Evolutionary conservation across 495 filamentous ascomycete species (phyloP).

Genomic region (Podospora comata): DNA sequence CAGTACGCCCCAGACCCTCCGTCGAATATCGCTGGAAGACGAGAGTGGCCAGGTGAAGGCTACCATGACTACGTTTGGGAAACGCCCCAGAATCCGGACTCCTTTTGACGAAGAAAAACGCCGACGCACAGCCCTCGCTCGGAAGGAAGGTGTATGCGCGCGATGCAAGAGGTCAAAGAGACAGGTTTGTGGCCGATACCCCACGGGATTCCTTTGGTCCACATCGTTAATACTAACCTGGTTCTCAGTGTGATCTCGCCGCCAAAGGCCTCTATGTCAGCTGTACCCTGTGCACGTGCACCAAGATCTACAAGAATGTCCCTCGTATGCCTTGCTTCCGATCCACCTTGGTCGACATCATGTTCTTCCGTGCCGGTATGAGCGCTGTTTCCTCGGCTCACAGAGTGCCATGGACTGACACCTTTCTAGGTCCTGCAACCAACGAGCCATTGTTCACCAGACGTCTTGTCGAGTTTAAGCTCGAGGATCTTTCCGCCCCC

Average conservation of each 20-base stretch:
- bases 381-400: background rate
- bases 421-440: constrained; percentile 24
- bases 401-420: background rate
- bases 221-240: constrained; percentile 3
- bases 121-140: constrained; percentile 21
- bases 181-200: constrained; percentile 16
- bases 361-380: constrained; percentile 29
- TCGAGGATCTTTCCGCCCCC: constrained; percentile 25
- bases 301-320: constrained; percentile 25
- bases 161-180: constrained; percentile 31
- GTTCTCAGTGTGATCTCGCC: constrained; percentile 29
- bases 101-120: constrained; percentile 24
- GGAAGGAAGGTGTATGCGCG: constrained; percentile 28
- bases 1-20: constrained; percentile 15
- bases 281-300: constrained; percentile 24
- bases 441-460: constrained; percentile 32
- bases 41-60: constrained; percentile 22
- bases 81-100: constrained; percentile 14
- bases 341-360: constrained; percentile 23
- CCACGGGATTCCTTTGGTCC: background rate
- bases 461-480: constrained; percentile 14
- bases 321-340: constrained; percentile 29
- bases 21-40: constrained; percentile 13
- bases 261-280: constrained; percentile 20
- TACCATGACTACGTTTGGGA: constrained; percentile 25